Conservation (phyloP, 2,329 filamentous ascomycete species). For the Lomentospora prolificans region DNA sequence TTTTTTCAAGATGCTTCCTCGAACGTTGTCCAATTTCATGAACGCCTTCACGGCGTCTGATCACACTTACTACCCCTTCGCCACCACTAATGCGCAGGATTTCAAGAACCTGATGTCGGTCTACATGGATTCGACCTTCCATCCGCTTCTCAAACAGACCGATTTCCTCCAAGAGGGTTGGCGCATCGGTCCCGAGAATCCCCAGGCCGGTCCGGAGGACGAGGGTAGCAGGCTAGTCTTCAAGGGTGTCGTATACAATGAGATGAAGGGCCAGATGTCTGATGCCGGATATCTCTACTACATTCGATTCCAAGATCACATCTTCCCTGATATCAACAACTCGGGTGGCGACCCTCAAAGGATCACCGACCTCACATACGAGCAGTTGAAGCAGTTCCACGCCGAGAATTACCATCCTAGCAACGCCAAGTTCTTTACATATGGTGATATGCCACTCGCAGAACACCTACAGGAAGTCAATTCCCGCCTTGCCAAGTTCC, state of each 20-base stretch:
- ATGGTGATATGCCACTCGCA: constrained; percentile 79
- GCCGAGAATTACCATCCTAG: constrained; percentile 92
- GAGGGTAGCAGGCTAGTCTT: constrained; percentile 70
- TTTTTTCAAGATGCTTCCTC: constrained; percentile 99
- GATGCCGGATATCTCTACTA: constrained; percentile 95
- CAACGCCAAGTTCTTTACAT: constrained; percentile 92
- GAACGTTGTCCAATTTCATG: constrained; percentile 99
- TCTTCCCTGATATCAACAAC: constrained; percentile 91
- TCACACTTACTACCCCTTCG: constrained; percentile 96
- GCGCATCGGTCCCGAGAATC: constrained; percentile 90
- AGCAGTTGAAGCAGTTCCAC: constrained; percentile 82
- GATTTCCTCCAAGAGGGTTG: constrained; percentile 97
- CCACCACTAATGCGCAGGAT: constrained; percentile 90
- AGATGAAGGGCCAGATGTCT: constrained; percentile 99
- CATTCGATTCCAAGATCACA: constrained; percentile 87
- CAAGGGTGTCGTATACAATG: constrained; percentile 97
- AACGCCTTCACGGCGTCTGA: constrained; percentile 96
- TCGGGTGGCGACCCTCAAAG: constrained; percentile 93
- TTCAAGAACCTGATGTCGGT: constrained; percentile 95
- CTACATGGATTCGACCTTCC: constrained; percentile 88
- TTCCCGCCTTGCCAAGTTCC: constrained; percentile 62
- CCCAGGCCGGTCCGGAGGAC: constrained; percentile 39
- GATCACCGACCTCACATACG: constrained; percentile 90
- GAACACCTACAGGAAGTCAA: constrained; percentile 76
- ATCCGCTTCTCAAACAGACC: constrained; percentile 77